phyloP scores from a whole-genome alignment of 352 stramenopile genomes.

The Phytopythium boreale region DNA sequence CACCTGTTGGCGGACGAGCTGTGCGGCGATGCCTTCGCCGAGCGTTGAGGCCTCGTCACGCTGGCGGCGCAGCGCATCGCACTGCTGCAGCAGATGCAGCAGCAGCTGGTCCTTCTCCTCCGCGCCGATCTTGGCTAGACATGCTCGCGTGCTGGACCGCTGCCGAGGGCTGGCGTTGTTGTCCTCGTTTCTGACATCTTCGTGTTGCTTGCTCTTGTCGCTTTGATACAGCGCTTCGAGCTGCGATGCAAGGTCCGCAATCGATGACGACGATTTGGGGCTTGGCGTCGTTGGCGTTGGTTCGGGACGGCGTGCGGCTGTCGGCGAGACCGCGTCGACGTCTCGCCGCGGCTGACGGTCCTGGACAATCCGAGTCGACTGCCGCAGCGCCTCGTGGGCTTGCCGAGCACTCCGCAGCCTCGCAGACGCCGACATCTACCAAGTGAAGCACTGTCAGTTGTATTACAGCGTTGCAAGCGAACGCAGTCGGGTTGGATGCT shows the following conservation, averaged over 20 bases:
- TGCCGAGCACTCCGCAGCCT: constrained; percentile 33
- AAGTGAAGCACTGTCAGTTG: not conserved
- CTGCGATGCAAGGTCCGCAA: constrained; percentile 24
- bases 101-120: constrained; percentile 58
- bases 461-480: not conserved
- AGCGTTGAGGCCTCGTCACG: constrained; percentile 46
- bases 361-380: not conserved
- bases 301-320: not conserved
- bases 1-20: constrained; percentile 70
- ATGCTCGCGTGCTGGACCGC: constrained; percentile 6
- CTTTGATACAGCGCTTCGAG: constrained; percentile 21
- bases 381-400: constrained; percentile 19
- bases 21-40: constrained; percentile 59
- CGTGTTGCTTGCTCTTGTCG: constrained; percentile 9
- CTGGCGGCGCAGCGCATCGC: constrained; percentile 30
- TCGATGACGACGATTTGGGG: constrained; percentile 3
- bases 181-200: constrained; percentile 1
- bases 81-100: constrained; percentile 43
- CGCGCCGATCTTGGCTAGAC: constrained; percentile 48
- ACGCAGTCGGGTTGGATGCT: not conserved
- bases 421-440: constrained; percentile 17
- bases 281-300: not conserved
- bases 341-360: not conserved
- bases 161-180: not conserved
- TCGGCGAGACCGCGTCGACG: not conserved